phyloP scores from a whole-genome alignment of 495 filamentous ascomycete species.

The Staphylotrichum longicolle region DNA sequence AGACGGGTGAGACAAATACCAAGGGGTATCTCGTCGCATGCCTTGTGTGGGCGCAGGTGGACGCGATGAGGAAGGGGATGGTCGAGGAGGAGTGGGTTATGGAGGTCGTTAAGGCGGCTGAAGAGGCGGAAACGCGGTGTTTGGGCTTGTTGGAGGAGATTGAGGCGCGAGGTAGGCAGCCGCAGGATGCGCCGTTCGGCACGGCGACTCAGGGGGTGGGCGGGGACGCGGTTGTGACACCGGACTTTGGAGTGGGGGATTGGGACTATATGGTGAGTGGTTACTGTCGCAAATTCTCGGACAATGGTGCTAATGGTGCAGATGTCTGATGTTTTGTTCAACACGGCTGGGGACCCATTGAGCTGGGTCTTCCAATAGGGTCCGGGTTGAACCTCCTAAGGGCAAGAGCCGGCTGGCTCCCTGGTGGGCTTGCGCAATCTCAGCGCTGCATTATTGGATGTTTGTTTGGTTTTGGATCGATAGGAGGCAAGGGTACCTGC shows the following conservation, averaged over 20 bases:
- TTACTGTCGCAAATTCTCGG: too few relatives aligned
- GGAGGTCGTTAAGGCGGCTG: slow-evolving; percentile 39
- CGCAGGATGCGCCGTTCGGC: slow-evolving; percentile 10
- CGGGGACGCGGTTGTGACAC: not conserved
- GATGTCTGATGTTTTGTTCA: not conserved
- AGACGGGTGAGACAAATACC: slow-evolving; percentile 56
- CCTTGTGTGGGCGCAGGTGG: slow-evolving; percentile 45
- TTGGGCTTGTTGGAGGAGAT: slow-evolving; percentile 47
- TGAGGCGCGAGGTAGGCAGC: slow-evolving; percentile 7
- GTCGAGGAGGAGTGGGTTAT: slow-evolving; percentile 33
- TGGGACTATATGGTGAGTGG: slow-evolving; percentile 18
- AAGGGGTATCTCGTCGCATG: slow-evolving; percentile 52
- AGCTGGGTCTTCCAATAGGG: slow-evolving; percentile 9
- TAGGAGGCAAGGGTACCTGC: too few relatives aligned
- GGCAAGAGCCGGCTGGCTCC: too few relatives aligned
- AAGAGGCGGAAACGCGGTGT: slow-evolving; percentile 32
- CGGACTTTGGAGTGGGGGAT: not conserved
- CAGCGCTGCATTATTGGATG: too few relatives aligned
- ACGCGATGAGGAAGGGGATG: slow-evolving; percentile 42
- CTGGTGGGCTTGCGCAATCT: too few relatives aligned
- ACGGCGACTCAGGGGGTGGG: slow-evolving; percentile 22
- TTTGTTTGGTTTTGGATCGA: too few relatives aligned
- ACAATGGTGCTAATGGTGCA: not conserved
- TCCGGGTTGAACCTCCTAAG: not conserved
- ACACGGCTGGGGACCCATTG: not conserved